A percentile compares a stretch with the other conserved stretches of the same genome.
Evolutionary conservation across 768 basidiomycete species (phyloP).

Genomic region (Suillus subalutaceus): DNA sequence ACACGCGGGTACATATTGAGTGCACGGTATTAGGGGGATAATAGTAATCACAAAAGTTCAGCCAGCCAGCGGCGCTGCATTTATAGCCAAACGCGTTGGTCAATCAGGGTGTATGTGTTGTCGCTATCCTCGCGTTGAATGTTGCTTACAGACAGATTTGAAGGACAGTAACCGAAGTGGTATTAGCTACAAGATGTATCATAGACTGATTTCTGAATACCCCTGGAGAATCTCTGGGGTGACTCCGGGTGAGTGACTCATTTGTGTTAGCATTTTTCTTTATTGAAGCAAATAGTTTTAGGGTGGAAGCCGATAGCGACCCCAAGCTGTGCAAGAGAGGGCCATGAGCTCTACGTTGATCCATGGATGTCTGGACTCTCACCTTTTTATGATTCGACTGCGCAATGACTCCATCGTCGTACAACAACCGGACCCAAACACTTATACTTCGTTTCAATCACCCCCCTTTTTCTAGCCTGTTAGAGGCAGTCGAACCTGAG

Average conservation of each 20-base stretch:
- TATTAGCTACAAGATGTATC: not conserved
- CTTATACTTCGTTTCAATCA: too few species aligned
- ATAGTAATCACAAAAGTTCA: constrained; percentile 33
- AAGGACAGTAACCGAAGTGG: not conserved
- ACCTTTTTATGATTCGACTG: too few species aligned
- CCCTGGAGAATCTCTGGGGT: not conserved
- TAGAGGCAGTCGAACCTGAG: too few species aligned
- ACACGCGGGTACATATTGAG: too few species aligned
- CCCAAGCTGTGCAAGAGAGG: not conserved
- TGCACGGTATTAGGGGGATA: too few species aligned
- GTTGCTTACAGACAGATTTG: not conserved
- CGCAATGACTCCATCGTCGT: too few species aligned
- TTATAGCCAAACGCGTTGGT: constrained; percentile 13
- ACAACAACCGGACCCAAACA: too few species aligned
- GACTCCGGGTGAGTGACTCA: not conserved
- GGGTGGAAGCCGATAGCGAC: not conserved
- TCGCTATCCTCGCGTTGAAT: not conserved
- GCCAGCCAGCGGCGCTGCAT: constrained; percentile 22
- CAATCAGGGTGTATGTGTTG: not conserved
- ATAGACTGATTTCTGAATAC: not conserved
- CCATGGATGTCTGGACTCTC: too few species aligned
- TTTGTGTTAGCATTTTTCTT: not conserved
- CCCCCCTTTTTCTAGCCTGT: too few species aligned
- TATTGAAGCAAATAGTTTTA: not conserved
- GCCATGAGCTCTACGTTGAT: too few species aligned